A percentile compares a stretch with the other conserved stretches of the same genome.
Conservation (phyloP, 2,329 filamentous ascomycete genomes). For the Aspergillus unguis region DNA sequence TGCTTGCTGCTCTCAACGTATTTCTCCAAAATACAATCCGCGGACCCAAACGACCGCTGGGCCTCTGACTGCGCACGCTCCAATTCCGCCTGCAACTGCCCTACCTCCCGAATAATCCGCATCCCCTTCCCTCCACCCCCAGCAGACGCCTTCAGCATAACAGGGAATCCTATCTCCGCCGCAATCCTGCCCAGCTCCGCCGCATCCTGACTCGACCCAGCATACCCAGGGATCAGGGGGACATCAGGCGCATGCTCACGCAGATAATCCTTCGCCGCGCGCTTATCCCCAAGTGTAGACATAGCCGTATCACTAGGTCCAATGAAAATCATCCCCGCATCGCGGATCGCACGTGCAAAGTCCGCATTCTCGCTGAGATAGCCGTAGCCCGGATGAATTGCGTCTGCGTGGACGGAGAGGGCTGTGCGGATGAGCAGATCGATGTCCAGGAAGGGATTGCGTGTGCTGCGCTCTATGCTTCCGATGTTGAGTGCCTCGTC, state of each 20-base stretch:
- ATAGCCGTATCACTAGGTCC: conserved; percentile 31
- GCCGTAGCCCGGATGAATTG: conserved; percentile 37
- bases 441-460: conserved; percentile 28
- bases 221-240: conserved; percentile 1
- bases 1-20: conserved; percentile 37
- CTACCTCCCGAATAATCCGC: conserved; percentile 33
- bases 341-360: conserved; percentile 26
- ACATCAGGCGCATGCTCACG: neutral
- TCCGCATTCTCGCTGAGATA: conserved; percentile 35
- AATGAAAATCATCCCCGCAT: conserved; percentile 33
- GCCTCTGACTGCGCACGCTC: conserved; percentile 40
- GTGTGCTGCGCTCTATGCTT: conserved; percentile 16
- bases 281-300: conserved; percentile 33
- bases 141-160: conserved; percentile 51
- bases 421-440: conserved; percentile 29
- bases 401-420: conserved; percentile 21
- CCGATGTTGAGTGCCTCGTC: conserved; percentile 31
- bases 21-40: conserved; percentile 43
- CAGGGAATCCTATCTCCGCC: conserved; percentile 31
- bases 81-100: conserved; percentile 32
- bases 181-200: conserved; percentile 21
- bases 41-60: conserved; percentile 43
- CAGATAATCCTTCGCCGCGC: conserved; percentile 6
- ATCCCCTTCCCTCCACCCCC: conserved; percentile 50
- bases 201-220: conserved; percentile 21